Percentiles rank a stretch among this genome's conserved stretches.
Evolutionary conservation across 345 rosid genomes (phyloP).

Genomic region (Moricandia arvensis): DNA sequence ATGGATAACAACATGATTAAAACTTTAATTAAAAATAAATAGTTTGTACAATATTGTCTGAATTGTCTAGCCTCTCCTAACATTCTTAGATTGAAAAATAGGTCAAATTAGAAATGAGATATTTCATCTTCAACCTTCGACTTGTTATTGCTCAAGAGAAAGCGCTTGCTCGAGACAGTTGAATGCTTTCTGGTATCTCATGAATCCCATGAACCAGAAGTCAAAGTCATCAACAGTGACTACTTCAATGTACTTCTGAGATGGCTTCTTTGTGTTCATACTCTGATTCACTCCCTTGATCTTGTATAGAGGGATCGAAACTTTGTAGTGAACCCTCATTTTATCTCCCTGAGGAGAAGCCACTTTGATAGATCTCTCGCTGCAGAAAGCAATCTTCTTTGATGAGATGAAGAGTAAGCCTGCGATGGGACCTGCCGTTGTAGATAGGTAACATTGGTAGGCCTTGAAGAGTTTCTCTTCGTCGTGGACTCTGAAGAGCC

Average conservation of each 20-base stretch:
- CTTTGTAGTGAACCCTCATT: constrained; percentile 51
- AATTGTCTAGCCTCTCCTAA: constrained; percentile 24
- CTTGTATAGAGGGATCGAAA: constrained; percentile 56
- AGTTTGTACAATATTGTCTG: constrained; percentile 28
- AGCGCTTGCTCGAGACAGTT: constrained; percentile 53
- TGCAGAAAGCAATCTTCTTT: constrained; percentile 44
- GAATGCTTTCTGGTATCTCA: constrained; percentile 63
- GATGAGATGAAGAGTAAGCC: constrained; percentile 56
- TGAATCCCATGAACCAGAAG: constrained; percentile 94
- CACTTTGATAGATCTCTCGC: constrained; percentile 43
- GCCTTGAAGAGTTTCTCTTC: constrained; percentile 56
- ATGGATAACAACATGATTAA: constrained; percentile 3
- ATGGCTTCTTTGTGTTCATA: constrained; percentile 57
- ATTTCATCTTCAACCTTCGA: constrained; percentile 21
- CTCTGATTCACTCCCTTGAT: constrained; percentile 53
- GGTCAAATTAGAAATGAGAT: constrained; percentile 28
- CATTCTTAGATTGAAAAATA: constrained; percentile 28
- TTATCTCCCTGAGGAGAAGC: constrained; percentile 48
- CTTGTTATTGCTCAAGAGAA: constrained; percentile 32
- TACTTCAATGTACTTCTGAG: constrained; percentile 68
- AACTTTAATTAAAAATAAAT: neutral
- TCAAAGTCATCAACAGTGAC: constrained; percentile 68
- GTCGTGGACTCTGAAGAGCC: constrained; percentile 43
- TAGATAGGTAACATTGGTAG: constrained; percentile 55
- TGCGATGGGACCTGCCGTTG: constrained; percentile 58